Conservation (phyloP, 1,284 basidiomycete species). For the Ustilago trichophora region DNA sequence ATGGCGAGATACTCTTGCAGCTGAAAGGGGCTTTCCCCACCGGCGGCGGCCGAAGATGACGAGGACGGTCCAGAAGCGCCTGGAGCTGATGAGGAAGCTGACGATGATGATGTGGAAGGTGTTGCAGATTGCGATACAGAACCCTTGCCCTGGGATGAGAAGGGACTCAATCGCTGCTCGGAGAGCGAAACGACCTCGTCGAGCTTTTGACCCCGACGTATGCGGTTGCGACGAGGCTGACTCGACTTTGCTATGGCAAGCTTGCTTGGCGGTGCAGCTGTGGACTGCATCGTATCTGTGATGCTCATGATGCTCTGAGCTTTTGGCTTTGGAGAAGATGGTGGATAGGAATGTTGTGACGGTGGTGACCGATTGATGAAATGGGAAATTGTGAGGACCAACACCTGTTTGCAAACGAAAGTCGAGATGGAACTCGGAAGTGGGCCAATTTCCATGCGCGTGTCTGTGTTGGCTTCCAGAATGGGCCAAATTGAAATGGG, state of each 20-base stretch:
- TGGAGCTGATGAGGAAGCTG: constrained; percentile 1
- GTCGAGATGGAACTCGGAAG: constrained; percentile 1
- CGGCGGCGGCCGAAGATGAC: constrained; percentile 2
- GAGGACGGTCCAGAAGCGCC: constrained; percentile 1
- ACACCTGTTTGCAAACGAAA: not conserved
- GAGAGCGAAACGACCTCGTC: constrained; percentile 35
- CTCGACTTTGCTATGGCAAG: constrained; percentile 2
- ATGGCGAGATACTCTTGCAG: constrained; percentile 92
- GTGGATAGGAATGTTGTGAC: not conserved
- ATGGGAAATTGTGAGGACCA: not conserved
- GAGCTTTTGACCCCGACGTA: constrained; percentile 50
- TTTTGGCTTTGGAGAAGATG: not conserved
- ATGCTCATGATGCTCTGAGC: constrained; percentile 27
- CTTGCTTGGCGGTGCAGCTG: constrained; percentile 2
- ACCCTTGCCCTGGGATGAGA: constrained; percentile 1
- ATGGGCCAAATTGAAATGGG: too few species aligned
- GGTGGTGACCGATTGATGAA: not conserved
- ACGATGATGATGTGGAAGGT: constrained; percentile 6
- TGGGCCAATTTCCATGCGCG: constrained; percentile 9
- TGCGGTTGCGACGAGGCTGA: constrained; percentile 23
- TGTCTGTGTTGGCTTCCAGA: too few species aligned
- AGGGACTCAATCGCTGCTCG: constrained; percentile 15
- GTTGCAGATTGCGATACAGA: constrained; percentile 3
- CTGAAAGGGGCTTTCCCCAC: constrained; percentile 84
- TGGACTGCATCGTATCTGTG: constrained; percentile 17